These are phyloP conservation scores for Hermanozyma aechmeae DNA, from an alignment of 805 yeast genomes.

Conservation along the genomic window DNA sequence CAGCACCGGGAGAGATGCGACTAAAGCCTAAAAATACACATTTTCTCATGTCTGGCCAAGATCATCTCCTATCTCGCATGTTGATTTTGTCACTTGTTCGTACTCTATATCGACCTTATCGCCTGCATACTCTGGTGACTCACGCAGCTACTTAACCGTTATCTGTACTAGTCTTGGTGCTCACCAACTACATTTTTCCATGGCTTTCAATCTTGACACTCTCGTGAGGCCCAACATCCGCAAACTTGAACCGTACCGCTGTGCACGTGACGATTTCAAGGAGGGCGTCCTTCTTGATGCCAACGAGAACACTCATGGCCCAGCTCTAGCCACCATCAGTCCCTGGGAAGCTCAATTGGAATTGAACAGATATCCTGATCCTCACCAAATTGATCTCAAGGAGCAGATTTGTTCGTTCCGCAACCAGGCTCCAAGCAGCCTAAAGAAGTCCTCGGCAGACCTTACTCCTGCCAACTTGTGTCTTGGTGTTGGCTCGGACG, in stretches of 20 bases:
- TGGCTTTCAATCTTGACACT: slow-evolving; percentile 40
- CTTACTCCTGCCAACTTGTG: slow-evolving; percentile 65
- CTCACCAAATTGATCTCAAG: slow-evolving; percentile 79
- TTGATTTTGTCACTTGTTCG: not conserved
- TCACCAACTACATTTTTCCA: slow-evolving; percentile 4
- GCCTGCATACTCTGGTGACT: not conserved
- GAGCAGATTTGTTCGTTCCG: slow-evolving; percentile 63
- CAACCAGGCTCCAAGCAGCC: slow-evolving; percentile 42
- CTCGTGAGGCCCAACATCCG: slow-evolving; percentile 81
- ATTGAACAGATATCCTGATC: slow-evolving; percentile 92
- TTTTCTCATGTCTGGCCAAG: not conserved
- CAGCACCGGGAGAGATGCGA: not conserved
- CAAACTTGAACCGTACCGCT: slow-evolving; percentile 80
- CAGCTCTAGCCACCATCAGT: slow-evolving; percentile 46
- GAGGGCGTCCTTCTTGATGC: slow-evolving; percentile 89
- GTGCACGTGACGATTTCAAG: slow-evolving; percentile 93
- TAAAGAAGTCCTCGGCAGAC: slow-evolving; percentile 6
- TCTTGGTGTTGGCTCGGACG: slow-evolving; percentile 96
- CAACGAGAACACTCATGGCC: slow-evolving; percentile 92
- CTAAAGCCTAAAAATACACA: not conserved
- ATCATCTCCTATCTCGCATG: not conserved
- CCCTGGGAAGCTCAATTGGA: slow-evolving; percentile 40
- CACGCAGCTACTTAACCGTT: not conserved
- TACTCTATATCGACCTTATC: not conserved
- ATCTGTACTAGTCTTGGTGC: not conserved